phyloP scores from a whole-genome alignment of 2,329 filamentous ascomycete species.

The Fusarium staphyleae region DNA sequence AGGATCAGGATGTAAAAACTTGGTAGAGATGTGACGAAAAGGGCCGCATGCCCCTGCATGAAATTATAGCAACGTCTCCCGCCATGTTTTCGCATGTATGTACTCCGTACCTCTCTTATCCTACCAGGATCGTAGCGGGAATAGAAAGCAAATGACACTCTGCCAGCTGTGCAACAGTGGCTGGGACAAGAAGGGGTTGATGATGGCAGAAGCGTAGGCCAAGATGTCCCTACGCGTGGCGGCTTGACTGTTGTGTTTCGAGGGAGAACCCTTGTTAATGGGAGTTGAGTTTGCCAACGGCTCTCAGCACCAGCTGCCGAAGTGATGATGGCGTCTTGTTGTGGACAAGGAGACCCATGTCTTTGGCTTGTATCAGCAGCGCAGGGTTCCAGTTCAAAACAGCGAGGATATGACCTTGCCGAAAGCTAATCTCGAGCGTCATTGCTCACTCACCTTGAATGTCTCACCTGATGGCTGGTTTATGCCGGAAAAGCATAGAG shows the following conservation, averaged over 20 bases:
- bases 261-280: slow-evolving; percentile 5
- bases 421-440: slow-evolving; percentile 11
- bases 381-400: neutral
- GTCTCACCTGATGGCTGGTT: slow-evolving; percentile 6
- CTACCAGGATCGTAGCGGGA: slow-evolving; percentile 10
- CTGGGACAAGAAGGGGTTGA: slow-evolving; percentile 5
- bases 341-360: neutral
- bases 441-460: slow-evolving; percentile 9
- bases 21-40: slow-evolving; percentile 20
- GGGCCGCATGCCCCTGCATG: slow-evolving; percentile 30
- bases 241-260: slow-evolving; percentile 13
- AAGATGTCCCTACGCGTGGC: neutral
- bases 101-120: too few species aligned
- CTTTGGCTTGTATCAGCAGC: slow-evolving; percentile 5
- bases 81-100: neutral
- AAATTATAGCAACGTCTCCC: slow-evolving; percentile 18
- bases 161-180: slow-evolving; percentile 19
- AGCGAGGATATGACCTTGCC: neutral
- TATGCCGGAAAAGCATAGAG: neutral
- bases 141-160: slow-evolving; percentile 18
- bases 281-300: slow-evolving; percentile 7
- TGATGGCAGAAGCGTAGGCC: neutral
- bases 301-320: neutral
- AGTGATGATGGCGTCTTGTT: neutral
- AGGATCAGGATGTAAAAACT: slow-evolving; percentile 1